Conservation (phyloP, 352 stramenopile genomes). For the Chrysophaeum taylorii region DNA sequence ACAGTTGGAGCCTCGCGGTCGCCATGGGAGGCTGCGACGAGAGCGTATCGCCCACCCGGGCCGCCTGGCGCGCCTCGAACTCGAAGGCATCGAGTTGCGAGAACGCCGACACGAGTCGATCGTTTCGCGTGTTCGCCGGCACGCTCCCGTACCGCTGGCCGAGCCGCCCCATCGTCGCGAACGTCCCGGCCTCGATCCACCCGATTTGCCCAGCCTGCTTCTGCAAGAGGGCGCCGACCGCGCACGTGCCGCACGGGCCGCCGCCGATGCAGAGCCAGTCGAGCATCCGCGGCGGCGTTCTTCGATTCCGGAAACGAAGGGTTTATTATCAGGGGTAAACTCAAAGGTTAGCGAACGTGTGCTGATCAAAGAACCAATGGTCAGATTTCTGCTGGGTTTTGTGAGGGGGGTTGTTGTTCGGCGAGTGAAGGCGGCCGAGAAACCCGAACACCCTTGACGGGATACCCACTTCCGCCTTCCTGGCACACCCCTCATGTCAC, state of each 20-base stretch:
- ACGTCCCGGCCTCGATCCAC: background rate
- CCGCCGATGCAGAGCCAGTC: background rate
- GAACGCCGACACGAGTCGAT: background rate
- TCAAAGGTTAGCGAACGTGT: too few relatives aligned
- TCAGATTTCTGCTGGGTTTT: too few relatives aligned
- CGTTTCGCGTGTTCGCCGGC: background rate
- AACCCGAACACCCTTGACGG: too few relatives aligned
- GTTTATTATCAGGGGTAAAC: too few relatives aligned
- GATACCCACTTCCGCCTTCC: too few relatives aligned
- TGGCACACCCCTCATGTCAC: too few relatives aligned
- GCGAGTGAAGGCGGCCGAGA: too few relatives aligned
- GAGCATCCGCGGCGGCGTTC: too few relatives aligned
- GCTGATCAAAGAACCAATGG: too few relatives aligned
- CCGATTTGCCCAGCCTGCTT: background rate
- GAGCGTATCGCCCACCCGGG: background rate
- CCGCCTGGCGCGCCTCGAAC: background rate
- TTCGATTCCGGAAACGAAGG: too few relatives aligned
- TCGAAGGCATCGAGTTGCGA: background rate
- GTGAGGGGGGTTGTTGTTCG: too few relatives aligned
- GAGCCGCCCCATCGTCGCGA: background rate
- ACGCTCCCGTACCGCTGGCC: background rate
- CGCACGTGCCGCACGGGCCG: background rate
- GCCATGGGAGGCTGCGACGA: background rate
- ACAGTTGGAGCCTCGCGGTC: background rate
- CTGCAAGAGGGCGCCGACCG: background rate